phyloP scores from a whole-genome alignment of 2,329 filamentous ascomycete species.

The Cryphonectria japonica region DNA sequence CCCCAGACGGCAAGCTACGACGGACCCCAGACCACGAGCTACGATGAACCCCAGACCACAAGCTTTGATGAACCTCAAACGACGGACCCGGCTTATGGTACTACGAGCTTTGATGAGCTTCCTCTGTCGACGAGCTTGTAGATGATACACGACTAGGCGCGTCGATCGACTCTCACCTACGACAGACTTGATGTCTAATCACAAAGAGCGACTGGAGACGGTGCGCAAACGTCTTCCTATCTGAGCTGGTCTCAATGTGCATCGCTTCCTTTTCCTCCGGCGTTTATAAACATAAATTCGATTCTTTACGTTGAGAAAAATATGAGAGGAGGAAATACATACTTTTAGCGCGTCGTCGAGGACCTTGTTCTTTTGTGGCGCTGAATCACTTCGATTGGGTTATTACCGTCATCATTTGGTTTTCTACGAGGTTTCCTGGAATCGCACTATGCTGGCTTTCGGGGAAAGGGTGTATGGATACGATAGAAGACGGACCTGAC shows the following conservation, averaged over 20 bases:
- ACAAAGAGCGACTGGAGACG: neutral
- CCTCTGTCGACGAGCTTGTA: neutral
- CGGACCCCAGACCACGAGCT: neutral
- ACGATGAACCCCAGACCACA: neutral
- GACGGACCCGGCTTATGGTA: neutral
- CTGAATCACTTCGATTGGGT: no score
- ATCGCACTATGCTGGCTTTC: no score
- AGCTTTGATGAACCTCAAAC: neutral
- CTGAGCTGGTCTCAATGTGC: neutral
- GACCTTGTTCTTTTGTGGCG: no score
- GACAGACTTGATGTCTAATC: neutral
- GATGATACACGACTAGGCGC: no score
- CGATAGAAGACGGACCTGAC: neutral
- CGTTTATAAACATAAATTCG: no score
- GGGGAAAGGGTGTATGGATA: neutral
- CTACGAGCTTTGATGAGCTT: neutral
- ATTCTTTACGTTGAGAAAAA: neutral
- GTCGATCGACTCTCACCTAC: no score
- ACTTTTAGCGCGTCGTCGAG: no score
- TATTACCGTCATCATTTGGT: no score
- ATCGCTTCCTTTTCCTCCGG: neutral
- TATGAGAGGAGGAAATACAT: no score
- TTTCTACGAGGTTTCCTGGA: neutral
- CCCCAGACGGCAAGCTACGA: neutral
- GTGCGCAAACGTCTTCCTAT: neutral